Evolutionary conservation across 306 rosid genomes (phyloP).

Genomic region (Cotoneaster glaucophyllus): DNA sequence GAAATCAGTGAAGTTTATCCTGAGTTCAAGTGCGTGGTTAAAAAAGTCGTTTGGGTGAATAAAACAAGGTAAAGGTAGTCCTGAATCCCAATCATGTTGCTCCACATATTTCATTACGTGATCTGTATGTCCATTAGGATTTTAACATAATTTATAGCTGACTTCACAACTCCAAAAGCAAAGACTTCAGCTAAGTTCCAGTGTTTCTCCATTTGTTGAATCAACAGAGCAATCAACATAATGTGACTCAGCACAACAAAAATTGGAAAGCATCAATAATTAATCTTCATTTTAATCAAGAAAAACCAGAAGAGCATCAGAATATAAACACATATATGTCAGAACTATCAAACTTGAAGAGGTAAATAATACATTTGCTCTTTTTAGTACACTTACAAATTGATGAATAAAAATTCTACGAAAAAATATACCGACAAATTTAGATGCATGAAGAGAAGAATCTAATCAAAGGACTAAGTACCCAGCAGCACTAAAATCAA

Average conservation of each 20-base stretch:
- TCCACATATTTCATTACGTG: background rate
- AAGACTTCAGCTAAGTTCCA: background rate
- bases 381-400: background rate
- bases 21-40: background rate
- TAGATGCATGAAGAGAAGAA: background rate
- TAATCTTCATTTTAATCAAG: background rate
- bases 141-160: background rate
- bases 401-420: background rate
- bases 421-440: background rate
- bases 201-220: background rate
- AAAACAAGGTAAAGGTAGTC: background rate
- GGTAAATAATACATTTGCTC: background rate
- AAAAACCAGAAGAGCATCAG: background rate
- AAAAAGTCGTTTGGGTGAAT: background rate
- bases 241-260: background rate
- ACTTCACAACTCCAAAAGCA: background rate
- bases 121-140: background rate
- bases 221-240: background rate
- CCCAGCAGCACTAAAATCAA: background rate
- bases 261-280: background rate
- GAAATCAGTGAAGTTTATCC: background rate
- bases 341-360: background rate
- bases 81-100: background rate
- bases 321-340: background rate
- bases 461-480: background rate